Evolutionary conservation across 495 filamentous ascomycete genomes (phyloP), one percentile per base, ranked within the genome.

Genomic region (Hyphodiscus hymeniophilus): DNA sequence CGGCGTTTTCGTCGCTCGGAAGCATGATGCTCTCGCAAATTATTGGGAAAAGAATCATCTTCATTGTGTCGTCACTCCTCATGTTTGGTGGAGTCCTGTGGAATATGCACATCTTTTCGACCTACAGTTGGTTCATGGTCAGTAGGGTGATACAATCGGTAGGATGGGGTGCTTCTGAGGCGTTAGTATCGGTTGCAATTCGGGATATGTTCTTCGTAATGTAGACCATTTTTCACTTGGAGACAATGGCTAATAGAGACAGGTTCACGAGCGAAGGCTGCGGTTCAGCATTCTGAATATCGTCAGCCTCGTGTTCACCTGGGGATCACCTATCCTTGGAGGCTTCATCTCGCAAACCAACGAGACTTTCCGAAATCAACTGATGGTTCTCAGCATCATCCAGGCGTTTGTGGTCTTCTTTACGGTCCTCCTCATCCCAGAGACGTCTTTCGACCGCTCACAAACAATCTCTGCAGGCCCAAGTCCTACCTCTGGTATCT

Each of bases 81-180:
- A 54, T 75, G 42, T 68, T 77, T 17, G 58, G 69, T 21, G 68
- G 68, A 1, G 55, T 62, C 13, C 57, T 68, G 7, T 74, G 69
- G 72, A 74, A 70, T 43, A 75, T 68, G 42, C 62, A 66, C 16
- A 64, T 69, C 7, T 54, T 56, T 26, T 57, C 42, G 45, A 63
- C 59, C 52, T 69, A 68, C 46, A 58, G 46, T 17, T 59, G 72
- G 49, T 70, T 70, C 47, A 69, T 75, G 70, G 60, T 67, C 4
- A 68, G 70, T 13, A 58, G 73, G 24, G 53, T 73, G 16, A 67
- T 75, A 15, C 71, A 75, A 47, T 70, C 70, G 8, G 21, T 75
- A 7, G 72, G 69, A n/a, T 77, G 73, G 73, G 73, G 73, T 23
- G 63, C 65, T 20, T 71, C 74, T 34, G 73, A 77, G 48, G 64